These are phyloP conservation scores for Ustilaginoidea virens DNA, from an alignment of 2,329 filamentous ascomycete genomes.

Conservation along the genomic window DNA sequence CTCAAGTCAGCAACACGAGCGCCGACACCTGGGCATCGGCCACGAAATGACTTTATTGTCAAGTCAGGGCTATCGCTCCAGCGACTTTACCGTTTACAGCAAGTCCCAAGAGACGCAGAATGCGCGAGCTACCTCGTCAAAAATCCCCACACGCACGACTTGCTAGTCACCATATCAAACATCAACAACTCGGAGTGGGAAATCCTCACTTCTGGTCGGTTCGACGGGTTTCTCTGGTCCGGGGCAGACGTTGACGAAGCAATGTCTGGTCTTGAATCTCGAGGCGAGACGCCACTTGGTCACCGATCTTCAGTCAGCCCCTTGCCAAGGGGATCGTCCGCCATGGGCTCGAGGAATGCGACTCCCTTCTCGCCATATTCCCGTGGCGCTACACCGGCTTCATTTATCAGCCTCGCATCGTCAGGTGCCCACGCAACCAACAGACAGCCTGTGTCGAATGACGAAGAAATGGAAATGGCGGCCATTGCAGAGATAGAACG, in stretches of 20 bases:
- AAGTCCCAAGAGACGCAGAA: constrained; percentile 69
- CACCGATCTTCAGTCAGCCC: constrained; percentile 22
- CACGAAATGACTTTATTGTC: constrained; percentile 57
- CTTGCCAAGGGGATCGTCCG: constrained; percentile 23
- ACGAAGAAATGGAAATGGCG: constrained; percentile 87
- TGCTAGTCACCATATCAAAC: constrained; percentile 72
- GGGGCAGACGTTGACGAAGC: constrained; percentile 55
- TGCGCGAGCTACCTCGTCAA: constrained; percentile 74
- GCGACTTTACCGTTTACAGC: constrained; percentile 62
- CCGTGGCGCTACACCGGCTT: constrained; percentile 39
- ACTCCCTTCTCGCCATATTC: constrained; percentile 37
- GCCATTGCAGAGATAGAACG: constrained; percentile 82
- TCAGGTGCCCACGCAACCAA: constrained; percentile 23
- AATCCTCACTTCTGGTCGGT: constrained; percentile 81
- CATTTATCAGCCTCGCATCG: constrained; percentile 42
- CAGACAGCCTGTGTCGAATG: constrained; percentile 59
- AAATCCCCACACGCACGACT: constrained; percentile 67
- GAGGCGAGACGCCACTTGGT: constrained; percentile 37
- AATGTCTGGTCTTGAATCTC: constrained; percentile 29
- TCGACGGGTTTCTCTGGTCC: constrained; percentile 91
- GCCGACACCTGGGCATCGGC: constrained; percentile 51
- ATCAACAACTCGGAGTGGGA: constrained; percentile 95
- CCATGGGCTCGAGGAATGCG: constrained; percentile 27
- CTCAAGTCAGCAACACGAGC: constrained; percentile 43
- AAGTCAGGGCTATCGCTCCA: constrained; percentile 69